These are phyloP conservation scores for Leucoagaricus sp. DNA, from an alignment of 1,284 basidiomycete species.

Conservation along the genomic window DNA sequence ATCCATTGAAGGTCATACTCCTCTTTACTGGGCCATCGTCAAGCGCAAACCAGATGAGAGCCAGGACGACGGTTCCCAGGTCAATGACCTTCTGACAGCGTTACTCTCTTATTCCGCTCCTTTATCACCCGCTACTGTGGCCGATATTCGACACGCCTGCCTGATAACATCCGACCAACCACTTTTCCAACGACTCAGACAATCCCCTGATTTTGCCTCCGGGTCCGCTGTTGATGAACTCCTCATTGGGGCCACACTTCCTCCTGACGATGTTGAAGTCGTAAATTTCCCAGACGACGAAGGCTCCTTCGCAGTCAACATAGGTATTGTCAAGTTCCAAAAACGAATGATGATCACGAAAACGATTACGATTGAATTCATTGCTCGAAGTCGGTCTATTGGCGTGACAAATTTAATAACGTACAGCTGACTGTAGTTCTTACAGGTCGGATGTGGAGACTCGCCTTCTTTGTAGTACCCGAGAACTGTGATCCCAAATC, in stretches of 20 bases:
- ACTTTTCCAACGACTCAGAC: conserved; percentile 61
- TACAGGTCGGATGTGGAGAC: conserved; percentile 63
- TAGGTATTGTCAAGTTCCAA: conserved; percentile 64
- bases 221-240: conserved; percentile 58
- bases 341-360: conserved; percentile 69
- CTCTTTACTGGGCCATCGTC: conserved; percentile 71
- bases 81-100: conserved; percentile 48
- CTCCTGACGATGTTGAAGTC: conserved; percentile 55
- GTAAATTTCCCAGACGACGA: conserved; percentile 46
- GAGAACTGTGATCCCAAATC: conserved; percentile 18
- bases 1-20: conserved; percentile 62
- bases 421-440: conserved; percentile 2
- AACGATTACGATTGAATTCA: conserved; percentile 58
- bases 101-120: conserved; percentile 59
- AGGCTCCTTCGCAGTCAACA: conserved; percentile 53
- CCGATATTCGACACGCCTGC: conserved; percentile 66
- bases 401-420: background rate
- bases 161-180: conserved; percentile 60
- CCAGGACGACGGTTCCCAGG: conserved; percentile 30
- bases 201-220: conserved; percentile 47
- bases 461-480: conserved; percentile 50
- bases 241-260: conserved; percentile 50
- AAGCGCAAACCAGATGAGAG: conserved; percentile 45
- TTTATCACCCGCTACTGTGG: conserved; percentile 45
- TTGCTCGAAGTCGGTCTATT: conserved; percentile 57